These are phyloP conservation scores for Scleroderma bovista DNA, from an alignment of 768 basidiomycete species.

Conservation along the genomic window DNA sequence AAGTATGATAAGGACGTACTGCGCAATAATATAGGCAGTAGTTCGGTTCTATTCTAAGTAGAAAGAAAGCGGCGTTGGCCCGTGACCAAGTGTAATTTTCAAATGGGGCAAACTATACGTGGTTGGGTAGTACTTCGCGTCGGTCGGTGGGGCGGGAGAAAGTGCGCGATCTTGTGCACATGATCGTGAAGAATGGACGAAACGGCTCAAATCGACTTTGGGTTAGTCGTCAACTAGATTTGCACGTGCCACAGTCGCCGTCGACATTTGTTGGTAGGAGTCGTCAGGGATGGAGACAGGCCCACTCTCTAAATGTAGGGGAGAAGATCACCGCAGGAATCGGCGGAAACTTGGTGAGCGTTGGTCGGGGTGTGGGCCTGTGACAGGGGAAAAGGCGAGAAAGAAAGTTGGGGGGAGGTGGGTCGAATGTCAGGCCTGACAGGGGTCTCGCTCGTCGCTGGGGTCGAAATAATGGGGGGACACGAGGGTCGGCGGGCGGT, in stretches of 20 bases:
- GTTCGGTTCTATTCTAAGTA: too few species aligned
- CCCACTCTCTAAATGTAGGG: too few species aligned
- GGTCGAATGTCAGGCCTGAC: neutral
- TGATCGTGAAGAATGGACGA: neutral
- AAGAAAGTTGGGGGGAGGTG: neutral
- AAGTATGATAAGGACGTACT: neutral
- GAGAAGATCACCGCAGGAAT: too few species aligned
- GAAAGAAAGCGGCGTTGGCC: too few species aligned
- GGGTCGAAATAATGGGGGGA: neutral
- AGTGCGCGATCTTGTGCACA: neutral
- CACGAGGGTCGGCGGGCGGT: neutral
- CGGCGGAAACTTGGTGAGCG: too few species aligned
- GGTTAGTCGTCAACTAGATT: neutral
- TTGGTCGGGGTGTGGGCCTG: neutral
- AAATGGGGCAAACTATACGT: neutral
- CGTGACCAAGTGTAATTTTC: neutral
- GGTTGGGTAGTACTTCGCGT: neutral
- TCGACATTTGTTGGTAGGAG: too few species aligned
- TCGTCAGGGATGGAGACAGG: too few species aligned
- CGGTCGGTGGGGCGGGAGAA: neutral
- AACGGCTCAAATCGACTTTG: too few species aligned
- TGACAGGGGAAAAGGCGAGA: too few species aligned
- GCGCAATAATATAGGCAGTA: neutral
- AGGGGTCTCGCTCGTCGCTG: neutral
- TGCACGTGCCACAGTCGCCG: too few species aligned